Base-by-base conservation (phyloP, 2,329 filamentous ascomycete species). In the Davidsoniella australis region DNA sequence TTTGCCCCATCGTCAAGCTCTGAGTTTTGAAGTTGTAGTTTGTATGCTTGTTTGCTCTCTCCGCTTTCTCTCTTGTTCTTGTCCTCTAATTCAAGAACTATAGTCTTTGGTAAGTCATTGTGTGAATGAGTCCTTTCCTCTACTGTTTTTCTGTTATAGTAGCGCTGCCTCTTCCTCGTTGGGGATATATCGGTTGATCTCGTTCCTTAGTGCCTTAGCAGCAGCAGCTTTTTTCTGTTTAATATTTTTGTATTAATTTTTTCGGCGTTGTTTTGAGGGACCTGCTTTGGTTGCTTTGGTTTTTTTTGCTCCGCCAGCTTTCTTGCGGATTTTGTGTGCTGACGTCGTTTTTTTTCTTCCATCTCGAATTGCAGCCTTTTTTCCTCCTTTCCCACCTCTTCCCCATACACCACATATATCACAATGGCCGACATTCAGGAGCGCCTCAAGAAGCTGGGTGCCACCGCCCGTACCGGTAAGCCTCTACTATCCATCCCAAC, bases 381-480 rank as follows among this genome's bases (percentile, higher is more conserved):
- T 29, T 41, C 43, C 50, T 48, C 48, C 49, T 51, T 47, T 45
- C 48, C 54, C 49, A 54, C 56, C 55, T 52, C 53, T 55, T 57
- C 55, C 50, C 47, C 55, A 50, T 37, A 53, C 47, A 53, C 53
- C 53, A 55, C 57, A 48, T 50, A 52, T 58, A 57, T 58, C 65
- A 68, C 56, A 61, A 75, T 75, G 71, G 66, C 68, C 60, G 71
- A 74, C 61, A 61, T 75, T 58, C 71, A 75, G 66, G 71, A 75
- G 66, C 69, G 71, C 59, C 68, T 75, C 60, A 75, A 73, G 71
- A 75, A 75, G 71, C 70, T 74, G 56, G 70, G 70, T 63, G 66
- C 64, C 54, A 62, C 61, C 56, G 69, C 70, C 61, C 69, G 71
- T 65, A 85, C 80, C 69, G 82, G 82, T 85, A 77, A 61, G 80